Conservation (phyloP, 208 protist species). For the Trypanosoma cruzi region DNA sequence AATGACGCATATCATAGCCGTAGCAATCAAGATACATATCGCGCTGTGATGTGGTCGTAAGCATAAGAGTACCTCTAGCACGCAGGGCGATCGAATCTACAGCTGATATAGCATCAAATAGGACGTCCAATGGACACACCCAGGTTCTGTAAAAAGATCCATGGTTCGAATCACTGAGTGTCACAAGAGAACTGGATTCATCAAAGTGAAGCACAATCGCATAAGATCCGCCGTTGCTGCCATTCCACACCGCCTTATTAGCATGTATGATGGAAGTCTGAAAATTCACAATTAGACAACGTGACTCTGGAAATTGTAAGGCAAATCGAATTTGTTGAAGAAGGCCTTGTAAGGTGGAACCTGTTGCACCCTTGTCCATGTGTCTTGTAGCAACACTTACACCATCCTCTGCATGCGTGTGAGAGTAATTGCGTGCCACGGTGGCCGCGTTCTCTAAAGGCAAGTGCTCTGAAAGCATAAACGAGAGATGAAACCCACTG, state of each 20-base stretch:
- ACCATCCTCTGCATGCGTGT: conserved; percentile 72
- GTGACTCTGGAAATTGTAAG: conserved; percentile 38
- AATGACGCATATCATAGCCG: conserved; percentile 83
- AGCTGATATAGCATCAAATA: conserved; percentile 63
- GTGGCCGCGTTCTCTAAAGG: conserved; percentile 66
- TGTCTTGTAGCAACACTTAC: conserved; percentile 58
- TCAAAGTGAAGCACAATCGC: conserved; percentile 84
- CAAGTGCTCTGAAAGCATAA: conserved; percentile 84
- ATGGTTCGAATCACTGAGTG: conserved; percentile 65
- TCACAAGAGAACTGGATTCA: conserved; percentile 50
- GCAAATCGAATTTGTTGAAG: conserved; percentile 51
- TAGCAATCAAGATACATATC: conserved; percentile 65
- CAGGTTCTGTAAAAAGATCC: conserved; percentile 78
- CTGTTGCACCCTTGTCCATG: conserved; percentile 55
- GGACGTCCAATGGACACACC: conserved; percentile 55
- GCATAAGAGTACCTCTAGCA: conserved; percentile 67
- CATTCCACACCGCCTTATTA: conserved; percentile 75
- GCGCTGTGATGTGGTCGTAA: conserved; percentile 56
- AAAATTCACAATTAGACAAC: conserved; percentile 82
- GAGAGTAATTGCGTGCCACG: conserved; percentile 81
- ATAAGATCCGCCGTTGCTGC: conserved; percentile 74
- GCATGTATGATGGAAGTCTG: conserved; percentile 50
- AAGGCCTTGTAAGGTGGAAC: conserved; percentile 46
- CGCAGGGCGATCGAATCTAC: conserved; percentile 62
- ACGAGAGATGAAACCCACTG: conserved; percentile 88